Evolutionary conservation across 1,139 yeast species (phyloP).

Genomic region (Wickerhamiella pararugosa): DNA sequence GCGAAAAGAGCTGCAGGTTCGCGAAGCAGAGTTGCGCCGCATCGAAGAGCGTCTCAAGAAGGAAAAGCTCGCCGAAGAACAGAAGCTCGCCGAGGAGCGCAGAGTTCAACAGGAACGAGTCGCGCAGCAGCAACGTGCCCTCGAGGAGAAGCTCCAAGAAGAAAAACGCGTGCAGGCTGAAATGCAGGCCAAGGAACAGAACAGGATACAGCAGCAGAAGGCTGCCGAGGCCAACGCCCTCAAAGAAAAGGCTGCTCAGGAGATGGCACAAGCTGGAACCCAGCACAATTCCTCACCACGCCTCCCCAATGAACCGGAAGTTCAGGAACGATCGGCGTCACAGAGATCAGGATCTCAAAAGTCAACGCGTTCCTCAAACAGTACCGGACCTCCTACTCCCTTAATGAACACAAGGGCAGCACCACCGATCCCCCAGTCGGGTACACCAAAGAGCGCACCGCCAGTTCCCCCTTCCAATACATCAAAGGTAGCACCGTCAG

Average conservation of each 20-base stretch:
- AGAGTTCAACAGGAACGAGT: not conserved
- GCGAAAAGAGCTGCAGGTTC: conserved; percentile 67
- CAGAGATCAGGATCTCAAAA: not conserved
- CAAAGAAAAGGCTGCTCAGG: not conserved
- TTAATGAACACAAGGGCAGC: not conserved
- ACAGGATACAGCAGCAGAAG: not conserved
- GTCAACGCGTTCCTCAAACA: too few species aligned
- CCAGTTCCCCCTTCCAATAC: not conserved
- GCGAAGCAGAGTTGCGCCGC: conserved; percentile 77
- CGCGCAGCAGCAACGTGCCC: not conserved
- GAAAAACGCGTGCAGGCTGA: not conserved
- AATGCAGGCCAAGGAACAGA: not conserved
- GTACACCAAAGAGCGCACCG: not conserved
- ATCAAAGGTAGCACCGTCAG: too few species aligned
- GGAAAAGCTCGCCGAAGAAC: conserved; percentile 6
- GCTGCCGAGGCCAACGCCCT: not conserved
- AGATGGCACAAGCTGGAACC: not conserved
- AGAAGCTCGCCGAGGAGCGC: not conserved
- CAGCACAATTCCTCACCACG: not conserved
- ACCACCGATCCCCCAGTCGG: not conserved
- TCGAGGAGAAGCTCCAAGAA: not conserved
- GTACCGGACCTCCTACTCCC: too few species aligned
- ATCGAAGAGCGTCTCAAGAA: conserved; percentile 48
- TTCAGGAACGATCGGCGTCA: not conserved
- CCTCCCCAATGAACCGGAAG: not conserved